Conservation (phyloP, 306 rosid genomes). For the Fagus crenata region DNA sequence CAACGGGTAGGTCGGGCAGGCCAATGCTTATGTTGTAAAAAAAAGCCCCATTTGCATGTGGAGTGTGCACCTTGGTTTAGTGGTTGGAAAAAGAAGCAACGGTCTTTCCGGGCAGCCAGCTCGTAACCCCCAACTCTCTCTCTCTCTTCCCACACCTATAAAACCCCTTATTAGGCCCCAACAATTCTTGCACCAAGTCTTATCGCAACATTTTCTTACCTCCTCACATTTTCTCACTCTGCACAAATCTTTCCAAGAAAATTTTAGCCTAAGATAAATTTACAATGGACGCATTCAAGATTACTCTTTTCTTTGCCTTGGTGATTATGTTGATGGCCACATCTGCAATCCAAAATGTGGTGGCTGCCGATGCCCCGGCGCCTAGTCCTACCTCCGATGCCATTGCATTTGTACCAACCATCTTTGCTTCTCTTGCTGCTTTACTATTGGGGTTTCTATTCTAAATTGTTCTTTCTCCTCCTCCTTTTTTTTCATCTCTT, state of each 20-base stretch:
- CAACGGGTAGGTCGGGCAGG: slow-evolving; percentile 29
- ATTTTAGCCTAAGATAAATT: not conserved
- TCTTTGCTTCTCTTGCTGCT: slow-evolving; percentile 43
- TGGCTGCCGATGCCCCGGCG: slow-evolving; percentile 53
- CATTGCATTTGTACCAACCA: slow-evolving; percentile 38
- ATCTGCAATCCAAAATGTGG: slow-evolving; percentile 23
- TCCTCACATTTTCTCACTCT: not conserved
- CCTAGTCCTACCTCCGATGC: slow-evolving; percentile 57
- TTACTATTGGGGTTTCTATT: slow-evolving; percentile 43
- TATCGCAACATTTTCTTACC: not conserved
- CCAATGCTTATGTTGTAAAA: slow-evolving; percentile 1
- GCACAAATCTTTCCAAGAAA: not conserved
- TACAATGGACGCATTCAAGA: slow-evolving; percentile 44
- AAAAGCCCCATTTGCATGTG: not conserved
- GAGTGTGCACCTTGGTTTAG: no score
- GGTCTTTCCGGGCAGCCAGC: slow-evolving; percentile 28
- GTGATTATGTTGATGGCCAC: slow-evolving; percentile 33
- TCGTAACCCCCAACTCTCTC: slow-evolving; percentile 15
- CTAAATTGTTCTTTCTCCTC: not conserved
- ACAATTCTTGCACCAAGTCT: not conserved
- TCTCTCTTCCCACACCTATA: slow-evolving; percentile 28
- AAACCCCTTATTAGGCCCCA: not conserved
- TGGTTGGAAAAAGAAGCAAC: not conserved
- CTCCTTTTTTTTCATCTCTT: not conserved
- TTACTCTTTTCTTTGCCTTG: slow-evolving; percentile 36